Base-by-base conservation (phyloP, 805 yeast species). In the Candida xyloterini region DNA sequence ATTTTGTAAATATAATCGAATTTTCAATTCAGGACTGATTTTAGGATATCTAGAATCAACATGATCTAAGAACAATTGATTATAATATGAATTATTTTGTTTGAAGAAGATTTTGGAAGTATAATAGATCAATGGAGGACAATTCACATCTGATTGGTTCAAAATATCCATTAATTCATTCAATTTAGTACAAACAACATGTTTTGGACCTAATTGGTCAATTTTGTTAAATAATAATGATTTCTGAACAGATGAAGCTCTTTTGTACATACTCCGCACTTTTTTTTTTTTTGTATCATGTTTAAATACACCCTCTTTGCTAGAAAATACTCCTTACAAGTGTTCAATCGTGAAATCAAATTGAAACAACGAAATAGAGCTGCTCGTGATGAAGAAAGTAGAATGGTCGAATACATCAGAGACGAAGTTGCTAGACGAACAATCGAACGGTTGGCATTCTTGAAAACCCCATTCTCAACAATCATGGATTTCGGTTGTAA, bases 401-500 rank as follows among this genome's bases (percentile, higher is more conserved):
- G 81, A 11, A 67, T 74, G 46, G 84, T 75, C 9, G 95, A 87
- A 48, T 87, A 85, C 52, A 62, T 87, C 18, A 68, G 89, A 29
- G 80, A 82, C 52, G 93, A 85, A 56, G 77, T 84, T 7, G 89
- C 93, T 1, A 55, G 68, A 16, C 73, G 85, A 37, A 79, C 89
- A 8, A 76, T 85, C 18, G 95, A 86, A 47, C 69, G 95, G 47
- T 60, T 87, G 37, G 79, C 88, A 2, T 82, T 84, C 58, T 74
- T 87, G 34, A 78, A 83, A 32, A 68, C 89, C 34, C 73, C 74
- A 15, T 80, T 85, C 51, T 66, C 72, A 14, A 66, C 67, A 15
- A 72, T 82, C 25, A 62, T 86, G 42, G 95, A 87, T 56, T 73
- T 84, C 42, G 95, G 95, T 3, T 71, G 82, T 9, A 79, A 84